Evolutionary conservation across 139 green algal genomes (phyloP), one percentile per base, ranked within the genome.

Genomic region (Asterochloris erici): DNA sequence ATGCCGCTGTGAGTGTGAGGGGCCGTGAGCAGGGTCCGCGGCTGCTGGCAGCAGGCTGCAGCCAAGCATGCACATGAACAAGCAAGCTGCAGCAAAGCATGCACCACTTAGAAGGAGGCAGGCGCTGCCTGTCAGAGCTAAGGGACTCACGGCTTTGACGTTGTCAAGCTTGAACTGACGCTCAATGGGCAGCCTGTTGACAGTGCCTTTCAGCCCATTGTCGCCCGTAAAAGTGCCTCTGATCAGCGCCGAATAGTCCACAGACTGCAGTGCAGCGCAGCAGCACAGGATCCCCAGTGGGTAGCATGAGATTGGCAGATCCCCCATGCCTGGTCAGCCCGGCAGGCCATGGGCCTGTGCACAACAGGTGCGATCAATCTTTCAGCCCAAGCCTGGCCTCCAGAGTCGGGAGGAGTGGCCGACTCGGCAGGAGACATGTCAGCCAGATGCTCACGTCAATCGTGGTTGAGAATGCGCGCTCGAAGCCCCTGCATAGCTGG

Each of bases 401-500:
- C 4, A 54, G 38, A 54, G 38, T 54, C 38, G 38, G 38, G 6
- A 13, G 10, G 66, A 71, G 66, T 71, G 66, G 66, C 19, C 10
- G 21, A 24, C 66, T 21, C 4, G 66, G 19, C 17, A 71, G 66
- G 19, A 71, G 10, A 24, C 64, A 71, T 13, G 70, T 19, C 23
- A 54, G 70, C 24, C 23, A 76, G 70, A 28, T 63, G 26, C 89
- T 85, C 75, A 94, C 92, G 73, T 96, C 92, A 9, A 98, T 79
- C 66, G 93, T 91, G 14, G 89, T 81, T 14, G 88, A 86, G 83
- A 96, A 98, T 11, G 91, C 92, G 0, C 90, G 83, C 82, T 98
- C 94, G 85, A 98, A 98, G n/a, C 91, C 92, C 13, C 95, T 78
- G 85, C 94, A 98, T 11, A 97, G 91, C 82, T 95, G 88, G 79